A percentile compares a stretch with the other conserved stretches of the same genome.
Conservation (phyloP, 106 monocot species). For the Apostasia ramifera region DNA sequence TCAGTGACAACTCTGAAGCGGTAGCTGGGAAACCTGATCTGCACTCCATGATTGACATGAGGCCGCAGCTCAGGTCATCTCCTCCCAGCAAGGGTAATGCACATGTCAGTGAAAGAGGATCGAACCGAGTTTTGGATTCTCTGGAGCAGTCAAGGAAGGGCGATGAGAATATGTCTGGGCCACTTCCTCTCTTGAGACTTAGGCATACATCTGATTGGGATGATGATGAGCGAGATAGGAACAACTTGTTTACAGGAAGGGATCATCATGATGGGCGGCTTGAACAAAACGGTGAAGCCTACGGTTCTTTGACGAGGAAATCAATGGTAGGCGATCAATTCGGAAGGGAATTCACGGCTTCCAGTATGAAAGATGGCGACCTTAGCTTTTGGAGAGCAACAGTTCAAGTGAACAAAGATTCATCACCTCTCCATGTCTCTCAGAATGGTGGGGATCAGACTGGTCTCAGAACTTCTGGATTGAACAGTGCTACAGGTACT, state of each 20-base stretch:
- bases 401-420: constrained; percentile 5
- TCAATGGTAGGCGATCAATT: constrained; percentile 37
- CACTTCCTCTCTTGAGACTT: constrained; percentile 44
- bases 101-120: neutral
- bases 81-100: constrained; percentile 1
- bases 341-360: constrained; percentile 31
- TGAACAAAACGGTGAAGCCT: constrained; percentile 14
- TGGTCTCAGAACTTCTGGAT: constrained; percentile 21
- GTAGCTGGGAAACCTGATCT: constrained; percentile 11
- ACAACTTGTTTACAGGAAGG: constrained; percentile 25
- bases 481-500: constrained; percentile 28
- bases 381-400: constrained; percentile 43
- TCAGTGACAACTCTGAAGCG: constrained; percentile 16
- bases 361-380: constrained; percentile 26
- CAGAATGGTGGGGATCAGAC: constrained; percentile 20
- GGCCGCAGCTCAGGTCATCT: constrained; percentile 42
- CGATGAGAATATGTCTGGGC: constrained; percentile 25
- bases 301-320: constrained; percentile 22
- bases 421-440: constrained; percentile 1
- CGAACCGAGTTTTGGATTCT: neutral
- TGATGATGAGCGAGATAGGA: constrained; percentile 86
- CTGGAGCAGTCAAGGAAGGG: constrained; percentile 18
- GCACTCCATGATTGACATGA: constrained; percentile 30
- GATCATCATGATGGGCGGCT: constrained; percentile 26
- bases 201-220: constrained; percentile 74